Evolutionary conservation across 1,139 yeast species (phyloP).

Genomic region (Taphrina populina): DNA sequence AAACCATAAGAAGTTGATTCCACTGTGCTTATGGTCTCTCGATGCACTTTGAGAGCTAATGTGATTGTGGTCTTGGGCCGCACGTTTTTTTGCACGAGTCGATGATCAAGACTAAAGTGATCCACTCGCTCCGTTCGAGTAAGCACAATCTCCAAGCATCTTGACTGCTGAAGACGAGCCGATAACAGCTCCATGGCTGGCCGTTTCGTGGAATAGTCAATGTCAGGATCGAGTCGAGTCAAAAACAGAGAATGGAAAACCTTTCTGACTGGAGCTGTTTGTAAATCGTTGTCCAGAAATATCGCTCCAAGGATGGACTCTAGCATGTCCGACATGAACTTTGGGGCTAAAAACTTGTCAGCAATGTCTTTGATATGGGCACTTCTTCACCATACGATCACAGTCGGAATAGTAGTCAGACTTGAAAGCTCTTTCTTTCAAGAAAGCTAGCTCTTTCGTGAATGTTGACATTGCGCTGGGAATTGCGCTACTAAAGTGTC

Average conservation of each 20-base stretch:
- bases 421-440: not conserved
- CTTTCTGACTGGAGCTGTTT: constrained; percentile 1
- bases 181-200: constrained; percentile 5
- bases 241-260: constrained; percentile 3
- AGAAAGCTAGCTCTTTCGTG: constrained; percentile 14
- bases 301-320: constrained; percentile 36
- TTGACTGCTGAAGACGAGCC: not conserved
- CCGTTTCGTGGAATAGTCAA: constrained; percentile 7
- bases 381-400: constrained; percentile 1
- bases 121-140: not conserved
- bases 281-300: constrained; percentile 34
- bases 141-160: constrained; percentile 1
- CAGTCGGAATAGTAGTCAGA: constrained; percentile 4
- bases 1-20: constrained; percentile 1
- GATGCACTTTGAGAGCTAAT: constrained; percentile 1
- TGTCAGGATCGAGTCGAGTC: constrained; percentile 1
- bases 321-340: constrained; percentile 36
- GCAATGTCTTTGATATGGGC: not conserved
- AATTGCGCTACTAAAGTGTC: constrained; percentile 30
- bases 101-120: constrained; percentile 7
- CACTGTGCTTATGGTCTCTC: not conserved
- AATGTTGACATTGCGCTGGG: constrained; percentile 30
- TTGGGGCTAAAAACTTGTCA: constrained; percentile 28
- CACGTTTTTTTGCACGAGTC: not conserved
- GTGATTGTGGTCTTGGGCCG: not conserved